Evolutionary conservation across 768 basidiomycete species (phyloP), one percentile per base, ranked within the genome.

Genomic region (Lactarius tabidus): DNA sequence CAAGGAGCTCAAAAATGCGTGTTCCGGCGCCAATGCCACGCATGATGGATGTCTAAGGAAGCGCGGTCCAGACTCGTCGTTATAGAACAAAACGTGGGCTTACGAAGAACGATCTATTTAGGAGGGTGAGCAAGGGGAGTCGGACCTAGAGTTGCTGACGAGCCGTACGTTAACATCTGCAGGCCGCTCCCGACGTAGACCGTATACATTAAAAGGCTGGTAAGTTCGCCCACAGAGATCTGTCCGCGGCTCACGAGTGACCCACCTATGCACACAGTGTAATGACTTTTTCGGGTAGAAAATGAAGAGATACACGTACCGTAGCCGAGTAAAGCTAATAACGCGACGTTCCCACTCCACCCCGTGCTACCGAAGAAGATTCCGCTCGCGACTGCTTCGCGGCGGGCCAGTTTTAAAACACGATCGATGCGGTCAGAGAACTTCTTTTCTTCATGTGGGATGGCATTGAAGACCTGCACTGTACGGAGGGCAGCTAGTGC

Each of bases 331-430:
- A 99, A 77, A 56, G 87, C 91, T 52, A 99, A 80, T 55, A 98
- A 75, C 0, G 96, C 95, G 59, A 96, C 81, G 72, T 98, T 98
- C 14, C 96, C 95, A 62, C 94, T 93, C 88, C 93, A 91, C 1
- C 93, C 90, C 0, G 89, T 93, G 60, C 87, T 86, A 20, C 95
- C 96, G 74, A 91, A 97, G 79, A 99, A 99, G 58, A 97, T 87
- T 4, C 90, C 94, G 63, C 86, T 89, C 1, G 96, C 96, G 67
- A 90, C 79, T 1, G 95, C 93, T 75, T 99, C 96, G 70, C 87
- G 92, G 68, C 84, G 85, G 2, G 89, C 91, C 41, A 98, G 84
- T 2, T 78, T 75, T 39, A 98, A 83, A 2, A 98, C 88, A 8
- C 74, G 76, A 26, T 79, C 79, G 6, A 91, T 82, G 39, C 81